Conservation (phyloP, 768 basidiomycete genomes). For the Scleroderma citrinum region DNA sequence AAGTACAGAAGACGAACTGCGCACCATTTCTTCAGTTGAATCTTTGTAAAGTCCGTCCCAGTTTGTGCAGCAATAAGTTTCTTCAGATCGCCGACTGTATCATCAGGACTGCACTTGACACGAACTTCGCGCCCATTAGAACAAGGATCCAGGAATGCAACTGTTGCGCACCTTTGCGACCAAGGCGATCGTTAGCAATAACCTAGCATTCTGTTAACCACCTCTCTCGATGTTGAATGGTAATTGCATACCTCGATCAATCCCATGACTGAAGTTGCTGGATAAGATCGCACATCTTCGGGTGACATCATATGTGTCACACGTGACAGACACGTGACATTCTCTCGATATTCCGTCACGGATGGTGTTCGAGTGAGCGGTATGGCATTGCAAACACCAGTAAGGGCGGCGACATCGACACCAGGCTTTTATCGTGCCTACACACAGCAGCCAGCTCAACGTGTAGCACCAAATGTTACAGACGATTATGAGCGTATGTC, state of each 20-base stretch:
- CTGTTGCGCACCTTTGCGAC: constrained; percentile 70
- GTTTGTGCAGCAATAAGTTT: constrained; percentile 95
- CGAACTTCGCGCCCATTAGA: constrained; percentile 51
- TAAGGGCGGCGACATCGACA: constrained; percentile 17
- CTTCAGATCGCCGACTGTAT: constrained; percentile 97
- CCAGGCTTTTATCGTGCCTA: constrained; percentile 23
- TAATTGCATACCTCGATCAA: constrained; percentile 46
- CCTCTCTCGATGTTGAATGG: neutral
- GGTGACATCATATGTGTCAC: constrained; percentile 10
- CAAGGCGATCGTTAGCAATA: constrained; percentile 93
- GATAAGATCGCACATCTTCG: neutral
- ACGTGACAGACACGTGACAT: constrained; percentile 22
- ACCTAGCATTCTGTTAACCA: constrained; percentile 41
- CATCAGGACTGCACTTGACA: constrained; percentile 91
- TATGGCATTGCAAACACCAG: constrained; percentile 29
- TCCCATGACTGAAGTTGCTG: constrained; percentile 31
- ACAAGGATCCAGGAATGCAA: neutral
- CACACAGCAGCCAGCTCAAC: constrained; percentile 15
- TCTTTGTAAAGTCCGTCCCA: constrained; percentile 81
- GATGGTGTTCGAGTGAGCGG: too few species aligned
- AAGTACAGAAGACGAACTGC: constrained; percentile 15
- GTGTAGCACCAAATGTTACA: constrained; percentile 40
- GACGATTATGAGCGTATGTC: constrained; percentile 75
- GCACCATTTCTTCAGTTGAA: constrained; percentile 95
- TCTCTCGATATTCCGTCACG: constrained; percentile 5